Percentiles rank a stretch among this genome's conserved stretches.
Evolutionary conservation across 2,329 filamentous ascomycete species (phyloP).

Genomic region (Cadophora luteo-olivacea): DNA sequence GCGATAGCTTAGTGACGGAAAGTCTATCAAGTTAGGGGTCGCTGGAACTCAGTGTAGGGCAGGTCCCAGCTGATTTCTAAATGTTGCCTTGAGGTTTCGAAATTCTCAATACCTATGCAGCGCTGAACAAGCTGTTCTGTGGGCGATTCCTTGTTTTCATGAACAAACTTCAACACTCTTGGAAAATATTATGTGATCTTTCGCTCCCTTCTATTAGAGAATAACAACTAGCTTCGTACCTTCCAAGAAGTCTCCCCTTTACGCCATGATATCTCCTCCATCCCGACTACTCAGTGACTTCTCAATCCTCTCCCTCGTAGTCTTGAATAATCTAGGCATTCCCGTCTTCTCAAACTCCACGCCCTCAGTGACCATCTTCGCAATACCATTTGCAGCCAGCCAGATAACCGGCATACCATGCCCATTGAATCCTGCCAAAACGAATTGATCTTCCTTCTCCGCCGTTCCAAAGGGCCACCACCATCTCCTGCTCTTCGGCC

Average conservation of each 20-base stretch:
- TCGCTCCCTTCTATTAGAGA: background rate
- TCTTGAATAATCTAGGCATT: slow-evolving; percentile 48
- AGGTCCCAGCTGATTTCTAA: too few species aligned
- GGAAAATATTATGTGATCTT: too few species aligned
- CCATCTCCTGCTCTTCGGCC: slow-evolving; percentile 36
- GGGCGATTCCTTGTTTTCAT: too few species aligned
- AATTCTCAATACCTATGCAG: too few species aligned
- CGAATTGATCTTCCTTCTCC: slow-evolving; percentile 45
- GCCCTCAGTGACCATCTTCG: slow-evolving; percentile 48
- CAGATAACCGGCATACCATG: slow-evolving; percentile 58
- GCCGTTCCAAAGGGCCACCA: background rate
- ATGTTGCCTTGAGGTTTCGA: too few species aligned
- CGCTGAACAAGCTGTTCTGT: too few species aligned
- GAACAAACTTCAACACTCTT: too few species aligned
- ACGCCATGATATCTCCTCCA: slow-evolving; percentile 24
- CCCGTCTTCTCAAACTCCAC: slow-evolving; percentile 21
- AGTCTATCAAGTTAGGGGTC: background rate
- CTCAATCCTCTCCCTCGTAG: slow-evolving; percentile 34
- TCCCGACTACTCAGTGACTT: slow-evolving; percentile 7
- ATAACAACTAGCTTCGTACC: background rate
- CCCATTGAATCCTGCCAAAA: slow-evolving; percentile 58
- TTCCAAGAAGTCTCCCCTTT: background rate
- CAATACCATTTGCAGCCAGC: slow-evolving; percentile 49
- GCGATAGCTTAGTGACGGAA: background rate
- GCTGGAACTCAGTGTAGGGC: background rate